Evolutionary conservation across 345 rosid genomes (phyloP), one percentile per base, ranked within the genome.

Genomic region (Eutrema yunnanense): DNA sequence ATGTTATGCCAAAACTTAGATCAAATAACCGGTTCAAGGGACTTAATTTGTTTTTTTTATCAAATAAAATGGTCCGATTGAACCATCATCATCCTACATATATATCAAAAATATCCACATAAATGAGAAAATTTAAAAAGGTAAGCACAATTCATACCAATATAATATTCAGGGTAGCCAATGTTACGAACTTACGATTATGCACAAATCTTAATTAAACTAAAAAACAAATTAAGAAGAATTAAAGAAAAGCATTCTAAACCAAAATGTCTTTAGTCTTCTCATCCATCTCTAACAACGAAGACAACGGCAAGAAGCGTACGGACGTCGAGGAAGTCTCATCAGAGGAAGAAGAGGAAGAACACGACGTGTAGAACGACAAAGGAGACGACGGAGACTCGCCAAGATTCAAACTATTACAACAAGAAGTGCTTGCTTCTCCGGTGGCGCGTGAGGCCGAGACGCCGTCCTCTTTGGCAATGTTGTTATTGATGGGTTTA

Each of bases 331-430:
- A 75, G 36, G 88, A 84, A 49, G 88, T 84, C 40, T 81, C 81
- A 14, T 85, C 80, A n/a, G 80, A 77, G 9, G 84, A 79, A 32
- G 82, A 74, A 27, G 79, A 74, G 9, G 83, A 73, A 36, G 85
- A 77, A 46, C 82, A 80, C 11, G 83, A 84, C 5, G 86, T 80
- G 79, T 79, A 83, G 29, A 86, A 83, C 1, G 90, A 83, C 49
- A 84, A 80, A 10, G 92, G 87, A 63, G 91, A 85, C 49, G 74
- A 75, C 46, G 92, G 85, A 78, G 96, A 85, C 5, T 74, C 82
- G 2, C 67, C 79, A 38, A 73, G 77, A 40, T 11, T 66, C 59
- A 40, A 26, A 51, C 77, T 53, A 34, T 72, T 69, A 42, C 81
- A 78, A 52, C 69, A 71, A 61, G 80, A 62, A 72, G 72, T 7